Conservation (phyloP, 2,329 filamentous ascomycete genomes). For the Fusarium subglutinans region DNA sequence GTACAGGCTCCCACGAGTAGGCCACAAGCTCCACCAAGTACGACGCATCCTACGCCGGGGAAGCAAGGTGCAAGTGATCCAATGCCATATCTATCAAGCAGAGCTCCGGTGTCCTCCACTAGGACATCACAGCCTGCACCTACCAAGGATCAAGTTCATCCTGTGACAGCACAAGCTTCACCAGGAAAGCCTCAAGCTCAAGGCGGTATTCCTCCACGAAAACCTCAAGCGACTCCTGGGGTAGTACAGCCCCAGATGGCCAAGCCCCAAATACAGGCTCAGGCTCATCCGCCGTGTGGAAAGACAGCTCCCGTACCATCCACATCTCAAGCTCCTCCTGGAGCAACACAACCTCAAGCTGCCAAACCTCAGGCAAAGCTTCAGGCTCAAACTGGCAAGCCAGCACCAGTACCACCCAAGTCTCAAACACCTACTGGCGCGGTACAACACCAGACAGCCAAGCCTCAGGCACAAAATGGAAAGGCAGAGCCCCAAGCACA, state of each 20-base stretch:
- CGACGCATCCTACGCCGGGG: background rate
- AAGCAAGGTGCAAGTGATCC: background rate
- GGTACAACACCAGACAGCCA: background rate
- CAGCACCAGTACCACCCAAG: background rate
- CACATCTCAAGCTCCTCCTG: background rate
- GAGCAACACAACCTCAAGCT: background rate
- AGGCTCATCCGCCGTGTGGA: background rate
- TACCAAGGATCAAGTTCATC: background rate
- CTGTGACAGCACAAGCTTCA: background rate
- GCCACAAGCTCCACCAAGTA: background rate
- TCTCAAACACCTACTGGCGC: background rate
- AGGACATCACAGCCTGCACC: background rate
- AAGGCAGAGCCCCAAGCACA: background rate
- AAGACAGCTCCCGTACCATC: background rate
- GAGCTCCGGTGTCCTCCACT: background rate
- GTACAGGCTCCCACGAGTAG: background rate
- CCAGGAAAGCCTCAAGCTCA: background rate
- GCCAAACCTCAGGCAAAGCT: background rate
- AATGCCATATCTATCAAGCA: background rate
- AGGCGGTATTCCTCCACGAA: background rate
- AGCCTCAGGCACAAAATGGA: background rate
- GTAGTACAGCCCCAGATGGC: background rate
- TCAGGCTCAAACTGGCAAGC: background rate
- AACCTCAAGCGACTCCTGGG: background rate
- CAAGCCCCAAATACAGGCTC: background rate